These are phyloP conservation scores for Penicillium corylophilum DNA, from an alignment of 2,329 filamentous ascomycete species.

Conservation along the genomic window DNA sequence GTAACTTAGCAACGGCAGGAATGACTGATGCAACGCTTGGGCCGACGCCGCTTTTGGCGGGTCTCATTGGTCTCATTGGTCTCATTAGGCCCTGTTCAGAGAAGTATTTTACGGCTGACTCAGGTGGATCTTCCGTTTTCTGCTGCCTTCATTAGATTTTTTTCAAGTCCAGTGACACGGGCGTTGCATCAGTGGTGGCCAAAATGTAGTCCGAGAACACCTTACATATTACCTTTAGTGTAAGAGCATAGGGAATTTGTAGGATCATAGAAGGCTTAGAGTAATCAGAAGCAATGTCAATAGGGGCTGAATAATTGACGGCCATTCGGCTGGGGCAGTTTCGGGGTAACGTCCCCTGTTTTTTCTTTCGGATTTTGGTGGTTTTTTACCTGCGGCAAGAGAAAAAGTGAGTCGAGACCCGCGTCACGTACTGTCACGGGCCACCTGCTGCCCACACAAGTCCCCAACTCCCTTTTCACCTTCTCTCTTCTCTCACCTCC, in stretches of 20 bases:
- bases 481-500: conserved; percentile 17
- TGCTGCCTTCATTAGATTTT: conserved; percentile 17
- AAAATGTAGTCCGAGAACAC: background rate
- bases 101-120: conserved; percentile 6
- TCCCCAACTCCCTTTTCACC: conserved; percentile 40
- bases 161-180: conserved; percentile 20
- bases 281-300: background rate
- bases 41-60: conserved; percentile 1
- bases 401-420: background rate
- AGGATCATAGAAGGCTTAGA: too few relatives aligned
- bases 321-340: background rate
- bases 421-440: conserved; percentile 35
- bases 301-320: background rate
- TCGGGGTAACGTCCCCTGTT: background rate
- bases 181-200: conserved; percentile 21
- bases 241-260: too few relatives aligned
- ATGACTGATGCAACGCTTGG: conserved; percentile 15
- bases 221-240: too few relatives aligned
- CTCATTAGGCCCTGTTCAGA: background rate
- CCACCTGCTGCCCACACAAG: conserved; percentile 43
- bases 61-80: background rate
- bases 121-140: conserved; percentile 16
- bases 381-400: background rate
- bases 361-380: background rate
- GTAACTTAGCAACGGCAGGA: conserved; percentile 12